Base-by-base conservation (phyloP, 192 early-diverging fungal genomes). In the Entomortierella lignicola region DNA sequence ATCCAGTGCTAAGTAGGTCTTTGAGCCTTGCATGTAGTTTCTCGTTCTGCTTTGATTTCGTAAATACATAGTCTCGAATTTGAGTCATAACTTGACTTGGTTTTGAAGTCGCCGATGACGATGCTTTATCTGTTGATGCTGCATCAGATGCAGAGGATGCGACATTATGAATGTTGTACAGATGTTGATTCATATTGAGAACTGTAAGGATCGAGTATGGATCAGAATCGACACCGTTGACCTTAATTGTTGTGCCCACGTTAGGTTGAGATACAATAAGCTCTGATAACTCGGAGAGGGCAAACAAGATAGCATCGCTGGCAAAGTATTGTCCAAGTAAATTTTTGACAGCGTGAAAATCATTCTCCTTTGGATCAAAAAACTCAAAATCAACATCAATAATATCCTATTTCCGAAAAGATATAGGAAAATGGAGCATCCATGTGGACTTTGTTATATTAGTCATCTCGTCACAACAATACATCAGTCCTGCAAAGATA, bases 301-400 rank as follows among this genome's bases (percentile, higher is more conserved):
- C 79, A 58, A 99, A 90, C 21, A 91, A 71, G 50, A 94, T 92
- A 26, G 90, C 72, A 72, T 97, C 96, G 65, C 92, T 88, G 30
- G 89, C 87, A 60, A 99, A 96, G 11, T 91, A 84, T 65, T 93
- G 91, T 42, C 65, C 77, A 18, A 98, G 71, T n/a, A 99, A 86
- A 30, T 89, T 89, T 80, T 99, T 99, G 70, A 97, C 84, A 6
- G 94, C 91, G 71, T 97, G 95, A 66, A 93, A 99, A 81, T 99
- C 97, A 30, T 89, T 87, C 34, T 89, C 86, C 65, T 92, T 87
- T n/a, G 94, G 92, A 60, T 95, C 93, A 83, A 94, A 96, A 79
- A 98, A 99, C 70, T 98, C 97, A 84, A 98, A 97, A 68, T 98
- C 96, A 6, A 98, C 92, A 75, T 98, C 89, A 41, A 98, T 88